These are phyloP conservation scores for Barnettozyma botsteinii DNA, from an alignment of 805 yeast genomes.

Conservation along the genomic window DNA sequence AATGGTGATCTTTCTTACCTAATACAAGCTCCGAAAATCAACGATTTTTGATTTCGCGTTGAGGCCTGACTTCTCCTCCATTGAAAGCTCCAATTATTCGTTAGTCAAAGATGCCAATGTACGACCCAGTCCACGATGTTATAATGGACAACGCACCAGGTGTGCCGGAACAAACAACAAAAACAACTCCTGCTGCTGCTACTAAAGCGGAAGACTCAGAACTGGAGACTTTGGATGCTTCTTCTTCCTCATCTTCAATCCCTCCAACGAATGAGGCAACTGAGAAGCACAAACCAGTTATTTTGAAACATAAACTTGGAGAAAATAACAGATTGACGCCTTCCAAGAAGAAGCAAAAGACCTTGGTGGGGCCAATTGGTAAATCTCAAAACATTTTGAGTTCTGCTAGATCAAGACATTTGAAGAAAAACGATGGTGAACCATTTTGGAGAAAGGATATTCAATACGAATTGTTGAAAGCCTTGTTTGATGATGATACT, in stretches of 20 bases:
- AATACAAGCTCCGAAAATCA: no score
- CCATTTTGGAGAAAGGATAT: conserved; percentile 87
- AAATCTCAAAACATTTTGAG: conserved; percentile 17
- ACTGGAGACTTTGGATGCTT: neutral
- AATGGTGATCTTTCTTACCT: no score
- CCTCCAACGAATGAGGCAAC: neutral
- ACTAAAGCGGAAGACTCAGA: neutral
- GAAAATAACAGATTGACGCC: conserved; percentile 3
- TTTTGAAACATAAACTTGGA: conserved; percentile 5
- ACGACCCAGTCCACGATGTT: conserved; percentile 2
- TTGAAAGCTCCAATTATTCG: no score
- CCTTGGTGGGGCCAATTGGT: conserved; percentile 8
- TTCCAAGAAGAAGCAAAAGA: conserved; percentile 4
- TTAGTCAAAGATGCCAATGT: conserved; percentile 1
- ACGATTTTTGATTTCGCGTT: no score
- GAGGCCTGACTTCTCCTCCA: no score
- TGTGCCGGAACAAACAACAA: no score
- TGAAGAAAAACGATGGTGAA: conserved; percentile 88
- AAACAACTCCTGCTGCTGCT: no score
- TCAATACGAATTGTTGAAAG: conserved; percentile 70
- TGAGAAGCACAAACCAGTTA: conserved; percentile 1
- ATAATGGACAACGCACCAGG: neutral
- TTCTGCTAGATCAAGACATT: conserved; percentile 43
- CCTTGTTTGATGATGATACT: conserved; percentile 56
- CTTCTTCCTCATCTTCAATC: neutral